phyloP scores from a whole-genome alignment of 805 yeast genomes.

The Zygotorulaspora sp. region DNA sequence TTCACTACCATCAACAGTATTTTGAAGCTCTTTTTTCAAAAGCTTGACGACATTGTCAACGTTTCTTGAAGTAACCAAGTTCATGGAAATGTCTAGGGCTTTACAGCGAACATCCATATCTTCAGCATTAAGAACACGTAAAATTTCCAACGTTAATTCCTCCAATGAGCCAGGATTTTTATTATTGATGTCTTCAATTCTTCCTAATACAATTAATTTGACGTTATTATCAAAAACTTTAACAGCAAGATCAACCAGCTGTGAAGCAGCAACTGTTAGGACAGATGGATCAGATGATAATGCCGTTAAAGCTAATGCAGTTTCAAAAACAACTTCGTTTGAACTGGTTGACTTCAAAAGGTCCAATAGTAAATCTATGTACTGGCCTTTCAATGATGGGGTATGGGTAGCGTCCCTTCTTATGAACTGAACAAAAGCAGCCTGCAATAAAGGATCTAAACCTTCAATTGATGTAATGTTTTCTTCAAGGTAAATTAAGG shows the following conservation, averaged over 20 bases:
- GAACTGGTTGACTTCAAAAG: slow-evolving; percentile 64
- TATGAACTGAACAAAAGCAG: slow-evolving; percentile 87
- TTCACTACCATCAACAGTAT: slow-evolving; percentile 55
- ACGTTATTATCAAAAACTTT: slow-evolving; percentile 94
- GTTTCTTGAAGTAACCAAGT: slow-evolving; percentile 77
- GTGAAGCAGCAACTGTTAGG: slow-evolving; percentile 73
- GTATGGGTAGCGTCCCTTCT: slow-evolving; percentile 68
- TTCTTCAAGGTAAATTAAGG: slow-evolving; percentile 75
- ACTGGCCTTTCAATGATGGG: slow-evolving; percentile 63
- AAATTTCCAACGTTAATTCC: slow-evolving; percentile 77
- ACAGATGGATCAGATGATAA: slow-evolving; percentile 61
- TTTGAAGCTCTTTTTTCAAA: slow-evolving; percentile 84
- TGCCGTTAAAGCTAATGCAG: slow-evolving; percentile 71
- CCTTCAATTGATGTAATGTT: slow-evolving; percentile 54
- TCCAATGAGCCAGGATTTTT: slow-evolving; percentile 78
- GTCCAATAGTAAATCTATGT: slow-evolving; percentile 66
- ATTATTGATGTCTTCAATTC: slow-evolving; percentile 70
- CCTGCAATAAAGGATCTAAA: slow-evolving; percentile 79
- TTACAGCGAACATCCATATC: slow-evolving; percentile 87
- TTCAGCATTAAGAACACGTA: slow-evolving; percentile 80
- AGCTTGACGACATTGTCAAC: slow-evolving; percentile 91
- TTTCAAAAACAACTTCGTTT: slow-evolving; percentile 73
- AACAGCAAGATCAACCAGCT: slow-evolving; percentile 81
- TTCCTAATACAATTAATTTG: slow-evolving; percentile 84
- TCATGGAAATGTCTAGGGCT: slow-evolving; percentile 79